Conservation (phyloP, 345 rosid genomes). For the Bruguiera parviflora region DNA sequence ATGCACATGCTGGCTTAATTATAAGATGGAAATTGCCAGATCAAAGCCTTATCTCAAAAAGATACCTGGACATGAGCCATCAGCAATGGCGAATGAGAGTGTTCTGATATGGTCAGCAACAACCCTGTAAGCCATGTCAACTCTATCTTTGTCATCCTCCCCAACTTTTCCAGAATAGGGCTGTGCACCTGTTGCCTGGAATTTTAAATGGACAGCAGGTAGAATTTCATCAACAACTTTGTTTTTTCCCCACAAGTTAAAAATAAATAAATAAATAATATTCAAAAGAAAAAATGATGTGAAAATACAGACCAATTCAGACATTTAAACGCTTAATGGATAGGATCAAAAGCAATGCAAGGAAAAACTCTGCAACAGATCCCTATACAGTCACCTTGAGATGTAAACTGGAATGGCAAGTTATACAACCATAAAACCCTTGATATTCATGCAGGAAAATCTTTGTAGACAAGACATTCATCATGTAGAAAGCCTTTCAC, state of each 20-base stretch:
- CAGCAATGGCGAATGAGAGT: conserved; percentile 92
- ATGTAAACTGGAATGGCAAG: too few species aligned
- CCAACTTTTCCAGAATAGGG: conserved; percentile 95
- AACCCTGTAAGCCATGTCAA: conserved; percentile 98
- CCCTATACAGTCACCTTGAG: too few species aligned
- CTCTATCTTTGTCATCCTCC: conserved; percentile 61
- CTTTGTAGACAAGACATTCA: too few species aligned
- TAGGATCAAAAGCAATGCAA: too few species aligned
- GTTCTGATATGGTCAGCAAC: conserved; percentile 97
- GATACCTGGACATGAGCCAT: conserved; percentile 96
- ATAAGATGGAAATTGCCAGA: neutral
- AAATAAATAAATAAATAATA: neutral
- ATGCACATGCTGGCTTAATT: neutral
- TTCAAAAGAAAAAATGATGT: too few species aligned
- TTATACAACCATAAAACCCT: too few species aligned
- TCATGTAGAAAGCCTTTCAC: too few species aligned
- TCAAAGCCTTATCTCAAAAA: neutral
- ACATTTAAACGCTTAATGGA: too few species aligned
- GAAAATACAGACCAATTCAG: too few species aligned
- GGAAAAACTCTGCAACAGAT: too few species aligned
- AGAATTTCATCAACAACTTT: neutral
- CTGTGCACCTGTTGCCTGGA: conserved; percentile 77
- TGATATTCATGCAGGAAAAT: too few species aligned
- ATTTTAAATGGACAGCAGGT: neutral
- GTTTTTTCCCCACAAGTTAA: neutral